A percentile compares a stretch with the other conserved stretches of the same genome.
These are phyloP conservation scores for Hyparrhenia diplandra DNA, from an alignment of 176 grass and related monocot species.

Conservation along the genomic window DNA sequence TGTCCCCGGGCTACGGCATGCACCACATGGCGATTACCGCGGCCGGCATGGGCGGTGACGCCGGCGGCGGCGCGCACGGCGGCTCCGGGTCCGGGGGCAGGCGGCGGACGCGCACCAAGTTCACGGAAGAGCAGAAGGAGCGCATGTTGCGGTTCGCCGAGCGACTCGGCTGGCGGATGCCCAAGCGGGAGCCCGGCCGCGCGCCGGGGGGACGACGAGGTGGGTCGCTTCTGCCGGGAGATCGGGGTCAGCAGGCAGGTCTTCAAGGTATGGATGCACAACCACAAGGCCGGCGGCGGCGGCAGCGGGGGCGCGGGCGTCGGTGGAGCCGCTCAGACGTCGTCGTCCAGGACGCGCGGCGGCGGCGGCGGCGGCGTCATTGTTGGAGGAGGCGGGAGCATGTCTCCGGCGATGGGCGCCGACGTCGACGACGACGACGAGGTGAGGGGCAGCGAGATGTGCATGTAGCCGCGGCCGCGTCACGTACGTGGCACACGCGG, in stretches of 20 bases:
- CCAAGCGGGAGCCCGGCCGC: conserved; percentile 63
- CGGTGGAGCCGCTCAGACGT: conserved; percentile 18
- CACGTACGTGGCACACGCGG: neutral
- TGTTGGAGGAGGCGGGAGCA: neutral
- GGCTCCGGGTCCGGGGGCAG: neutral
- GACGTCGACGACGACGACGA: conserved; percentile 54
- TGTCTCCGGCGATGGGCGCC: conserved; percentile 32
- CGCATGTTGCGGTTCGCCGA: conserved; percentile 73
- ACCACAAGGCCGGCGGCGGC: conserved; percentile 60
- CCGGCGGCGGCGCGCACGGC: too few species aligned
- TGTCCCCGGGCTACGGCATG: conserved; percentile 39
- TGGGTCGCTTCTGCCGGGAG: conserved; percentile 73
- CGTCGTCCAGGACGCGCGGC: conserved; percentile 53
- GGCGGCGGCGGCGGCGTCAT: conserved; percentile 6
- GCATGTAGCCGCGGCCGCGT: conserved; percentile 28
- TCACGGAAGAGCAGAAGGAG: conserved; percentile 78
- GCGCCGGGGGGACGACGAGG: conserved; percentile 65
- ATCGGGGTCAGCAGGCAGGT: conserved; percentile 77
- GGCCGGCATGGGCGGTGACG: conserved; percentile 5
- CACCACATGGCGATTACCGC: conserved; percentile 32
- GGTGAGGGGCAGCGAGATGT: conserved; percentile 52
- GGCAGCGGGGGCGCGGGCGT: conserved; percentile 3
- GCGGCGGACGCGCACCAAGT: conserved; percentile 78
- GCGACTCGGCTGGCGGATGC: conserved; percentile 79
- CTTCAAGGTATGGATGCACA: conserved; percentile 99